These are phyloP conservation scores for Elaeis guineensis DNA, from an alignment of 176 grass and related monocot species.

Conservation along the genomic window DNA sequence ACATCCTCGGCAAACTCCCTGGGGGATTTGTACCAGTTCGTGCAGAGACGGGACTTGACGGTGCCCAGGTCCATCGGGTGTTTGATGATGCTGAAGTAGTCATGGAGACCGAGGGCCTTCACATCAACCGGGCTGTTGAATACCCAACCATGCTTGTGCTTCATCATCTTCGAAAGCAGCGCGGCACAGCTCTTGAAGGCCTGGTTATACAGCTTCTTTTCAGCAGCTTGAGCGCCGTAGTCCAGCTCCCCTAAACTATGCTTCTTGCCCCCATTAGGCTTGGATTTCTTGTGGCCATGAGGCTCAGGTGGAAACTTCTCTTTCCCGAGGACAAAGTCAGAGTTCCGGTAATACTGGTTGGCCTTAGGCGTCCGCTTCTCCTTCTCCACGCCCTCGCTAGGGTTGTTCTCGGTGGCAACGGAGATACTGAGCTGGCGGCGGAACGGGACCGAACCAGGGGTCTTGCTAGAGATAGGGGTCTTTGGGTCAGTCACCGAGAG, in stretches of 20 bases:
- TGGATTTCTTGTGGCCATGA: constrained; percentile 54
- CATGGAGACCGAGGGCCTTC: constrained; percentile 61
- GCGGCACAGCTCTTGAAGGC: constrained; percentile 64
- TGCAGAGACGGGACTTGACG: constrained; percentile 51
- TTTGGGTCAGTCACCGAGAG: constrained; percentile 33
- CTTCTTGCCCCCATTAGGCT: constrained; percentile 44
- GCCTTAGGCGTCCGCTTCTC: constrained; percentile 82
- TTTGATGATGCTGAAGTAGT: constrained; percentile 71
- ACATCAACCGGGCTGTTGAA: constrained; percentile 86
- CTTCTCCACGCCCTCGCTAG: constrained; percentile 56
- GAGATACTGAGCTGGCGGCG: constrained; percentile 41
- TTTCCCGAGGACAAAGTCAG: constrained; percentile 79
- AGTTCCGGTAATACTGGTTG: constrained; percentile 66
- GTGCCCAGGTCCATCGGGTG: constrained; percentile 95
- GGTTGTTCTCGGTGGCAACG: constrained; percentile 20
- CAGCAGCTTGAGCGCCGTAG: constrained; percentile 15
- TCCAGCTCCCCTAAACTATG: constrained; percentile 25
- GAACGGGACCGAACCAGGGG: constrained; percentile 6
- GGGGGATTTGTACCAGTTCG: constrained; percentile 64
- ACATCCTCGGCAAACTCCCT: constrained; percentile 84
- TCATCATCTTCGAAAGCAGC: constrained; percentile 68
- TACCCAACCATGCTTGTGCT: constrained; percentile 85
- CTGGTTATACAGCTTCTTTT: constrained; percentile 48
- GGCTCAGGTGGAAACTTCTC: constrained; percentile 63
- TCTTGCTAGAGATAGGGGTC: constrained; percentile 14